phyloP scores from a whole-genome alignment of 2,329 filamentous ascomycete genomes.

The Fusarium nanum region DNA sequence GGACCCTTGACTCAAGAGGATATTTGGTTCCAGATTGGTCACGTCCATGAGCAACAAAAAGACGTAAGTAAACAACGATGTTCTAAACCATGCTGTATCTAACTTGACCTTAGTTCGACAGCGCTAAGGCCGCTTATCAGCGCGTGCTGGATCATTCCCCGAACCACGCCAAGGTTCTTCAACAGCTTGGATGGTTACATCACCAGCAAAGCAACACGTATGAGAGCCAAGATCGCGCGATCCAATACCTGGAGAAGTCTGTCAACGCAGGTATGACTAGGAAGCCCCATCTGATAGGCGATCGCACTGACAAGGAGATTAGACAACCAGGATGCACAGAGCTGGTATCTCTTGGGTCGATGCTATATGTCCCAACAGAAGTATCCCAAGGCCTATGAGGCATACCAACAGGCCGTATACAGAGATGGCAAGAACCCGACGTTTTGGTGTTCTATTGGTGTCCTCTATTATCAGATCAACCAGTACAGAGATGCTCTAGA shows the following conservation, averaged over 20 bases:
- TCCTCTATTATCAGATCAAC: constrained; percentile 99
- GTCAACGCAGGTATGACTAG: constrained; percentile 81
- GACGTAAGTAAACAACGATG: constrained; percentile 77
- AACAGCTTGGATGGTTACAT: constrained; percentile 97
- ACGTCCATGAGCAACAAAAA: constrained; percentile 98
- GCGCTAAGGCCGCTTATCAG: constrained; percentile 90
- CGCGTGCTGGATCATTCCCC: constrained; percentile 94
- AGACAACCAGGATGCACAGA: constrained; percentile 96
- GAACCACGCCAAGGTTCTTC: constrained; percentile 96
- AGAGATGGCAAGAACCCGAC: constrained; percentile 97
- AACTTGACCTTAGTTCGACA: constrained; percentile 78
- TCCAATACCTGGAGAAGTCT: constrained; percentile 97
- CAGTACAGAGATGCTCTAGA: constrained; percentile 98
- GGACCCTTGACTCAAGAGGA: constrained; percentile 95
- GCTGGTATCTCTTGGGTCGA: constrained; percentile 96
- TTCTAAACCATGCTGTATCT: constrained; percentile 45
- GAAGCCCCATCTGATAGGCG: neutral
- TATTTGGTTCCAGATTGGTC: constrained; percentile 99
- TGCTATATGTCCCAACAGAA: constrained; percentile 99
- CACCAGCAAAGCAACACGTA: constrained; percentile 95
- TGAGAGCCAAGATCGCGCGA: constrained; percentile 92
- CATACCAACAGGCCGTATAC: constrained; percentile 98
- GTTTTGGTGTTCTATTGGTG: constrained; percentile 99
- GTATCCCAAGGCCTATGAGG: constrained; percentile 98
- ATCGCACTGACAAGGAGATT: constrained; percentile 21